Base-by-base conservation (phyloP, 768 basidiomycete genomes). In the Lentinula sp. region DNA sequence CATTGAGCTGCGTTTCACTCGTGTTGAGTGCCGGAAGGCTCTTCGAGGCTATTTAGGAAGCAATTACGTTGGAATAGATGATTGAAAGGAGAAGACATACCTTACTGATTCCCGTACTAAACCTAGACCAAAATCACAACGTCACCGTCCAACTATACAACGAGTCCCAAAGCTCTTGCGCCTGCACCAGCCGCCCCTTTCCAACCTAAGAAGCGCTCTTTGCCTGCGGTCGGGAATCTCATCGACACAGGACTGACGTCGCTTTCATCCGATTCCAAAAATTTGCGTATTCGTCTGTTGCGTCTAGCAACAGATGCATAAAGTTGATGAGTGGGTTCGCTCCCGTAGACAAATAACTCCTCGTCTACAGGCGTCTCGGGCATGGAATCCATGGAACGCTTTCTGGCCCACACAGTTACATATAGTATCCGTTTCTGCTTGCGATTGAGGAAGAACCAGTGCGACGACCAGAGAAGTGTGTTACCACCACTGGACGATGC, bases 401-500 rank as follows among this genome's bases (percentile, higher is more conserved):
- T 56, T 48, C 89, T 84, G 6, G 95, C 93, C 93, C 94, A 97
- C 20, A 93, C 86, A 1, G 93, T 90, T 61, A 97, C 83, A 76
- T 96, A 98, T 59, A 98, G 74, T 67, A 98, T 85, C 20, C 95
- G 86, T 77, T 95, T 97, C 74, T 87, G 77, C 77, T 93, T 95
- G 68, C 89, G 84, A 79, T 95, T 96, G 68, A 93, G 78, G 78
- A 98, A 96, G 80, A 98, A 98, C 88, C 93, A 96, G 71, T 96
- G 93, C 10, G 92, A 93, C 37, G 92, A 95, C 95, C 95, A 98
- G 6, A 98, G 80, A 61, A 98, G 76, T 4, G 93, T 89, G 16
- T 93, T 92, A 18, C 85, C 81, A 64, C 86, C 70, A 33, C 18
- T 56, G 12, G 23, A 18, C 32, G 55, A 39, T 39, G 18, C 18